These are phyloP conservation scores for Exophiala alcalophila DNA, from an alignment of 2,329 filamentous ascomycete genomes.

Conservation along the genomic window DNA sequence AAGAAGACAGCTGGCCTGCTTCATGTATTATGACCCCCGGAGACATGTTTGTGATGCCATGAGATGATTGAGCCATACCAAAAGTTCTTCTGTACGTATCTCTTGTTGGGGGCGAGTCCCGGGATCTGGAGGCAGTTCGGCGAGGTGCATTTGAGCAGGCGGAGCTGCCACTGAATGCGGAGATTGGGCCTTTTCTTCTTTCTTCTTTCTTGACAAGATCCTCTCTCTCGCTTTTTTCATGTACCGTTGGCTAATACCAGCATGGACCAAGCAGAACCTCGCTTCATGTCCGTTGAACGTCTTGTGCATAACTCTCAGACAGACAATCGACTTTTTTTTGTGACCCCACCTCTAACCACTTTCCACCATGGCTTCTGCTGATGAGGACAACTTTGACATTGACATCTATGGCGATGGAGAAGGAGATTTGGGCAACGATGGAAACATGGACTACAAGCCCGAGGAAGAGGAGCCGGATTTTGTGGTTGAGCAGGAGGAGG, in stretches of 20 bases:
- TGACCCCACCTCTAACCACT: conserved; percentile 5
- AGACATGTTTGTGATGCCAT: conserved; percentile 5
- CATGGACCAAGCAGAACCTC: conserved; percentile 21
- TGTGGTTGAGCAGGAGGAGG: conserved; percentile 15
- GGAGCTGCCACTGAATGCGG: neutral
- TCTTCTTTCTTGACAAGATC: too few species aligned
- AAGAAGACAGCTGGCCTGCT: conserved; percentile 27
- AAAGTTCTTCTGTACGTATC: conserved; percentile 23
- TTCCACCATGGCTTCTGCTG: conserved; percentile 45
- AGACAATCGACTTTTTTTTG: conserved; percentile 22
- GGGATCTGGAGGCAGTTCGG: neutral
- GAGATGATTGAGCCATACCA: neutral
- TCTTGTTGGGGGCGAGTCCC: conserved; percentile 15
- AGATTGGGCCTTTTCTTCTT: conserved; percentile 2
- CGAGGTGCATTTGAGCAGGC: neutral
- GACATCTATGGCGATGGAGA: conserved; percentile 64
- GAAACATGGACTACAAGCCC: conserved; percentile 46
- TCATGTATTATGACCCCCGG: conserved; percentile 20
- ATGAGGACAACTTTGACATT: conserved; percentile 69
- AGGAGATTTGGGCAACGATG: conserved; percentile 34
- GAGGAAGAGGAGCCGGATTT: conserved; percentile 26
- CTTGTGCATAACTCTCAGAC: conserved; percentile 25
- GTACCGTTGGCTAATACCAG: conserved; percentile 22
- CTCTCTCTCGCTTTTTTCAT: conserved; percentile 3
- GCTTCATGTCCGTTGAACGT: conserved; percentile 18